Conservation (phyloP, 805 yeast genomes). For the Saturnispora silvae region DNA sequence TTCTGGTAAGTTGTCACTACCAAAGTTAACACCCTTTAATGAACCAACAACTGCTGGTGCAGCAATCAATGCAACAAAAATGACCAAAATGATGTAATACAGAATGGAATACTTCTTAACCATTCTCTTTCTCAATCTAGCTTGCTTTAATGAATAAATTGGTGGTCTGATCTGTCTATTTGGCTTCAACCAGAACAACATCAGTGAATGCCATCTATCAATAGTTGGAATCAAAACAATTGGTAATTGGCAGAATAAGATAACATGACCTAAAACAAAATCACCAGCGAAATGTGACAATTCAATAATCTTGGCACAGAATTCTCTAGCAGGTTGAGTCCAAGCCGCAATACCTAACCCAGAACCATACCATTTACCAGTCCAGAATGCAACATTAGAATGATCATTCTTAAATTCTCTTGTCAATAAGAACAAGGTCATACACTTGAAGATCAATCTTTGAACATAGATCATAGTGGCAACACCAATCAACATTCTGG, state of each 20-base stretch:
- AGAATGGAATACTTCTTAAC: constrained; percentile 83
- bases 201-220: constrained; percentile 96
- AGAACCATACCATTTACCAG: constrained; percentile 97
- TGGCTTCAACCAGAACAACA: constrained; percentile 98
- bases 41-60: constrained; percentile 85
- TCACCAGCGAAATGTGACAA: constrained; percentile 95
- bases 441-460: constrained; percentile 74
- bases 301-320: constrained; percentile 87
- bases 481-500: constrained; percentile 79
- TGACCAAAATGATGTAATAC: constrained; percentile 57
- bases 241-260: constrained; percentile 85
- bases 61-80: constrained; percentile 67
- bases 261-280: constrained; percentile 82
- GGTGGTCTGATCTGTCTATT: constrained; percentile 96
- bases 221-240: constrained; percentile 71
- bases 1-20: constrained; percentile 24
- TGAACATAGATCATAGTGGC: constrained; percentile 78
- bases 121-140: constrained; percentile 94
- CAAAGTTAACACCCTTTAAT: constrained; percentile 30
- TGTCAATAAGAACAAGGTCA: constrained; percentile 70
- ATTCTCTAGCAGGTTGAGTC: constrained; percentile 95
- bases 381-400: constrained; percentile 98
- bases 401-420: constrained; percentile 95
- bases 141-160: constrained; percentile 92
- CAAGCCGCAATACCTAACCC: constrained; percentile 90